Evolutionary conservation across 352 stramenopile species (phyloP).

Genomic region (Phytophthora sp.): DNA sequence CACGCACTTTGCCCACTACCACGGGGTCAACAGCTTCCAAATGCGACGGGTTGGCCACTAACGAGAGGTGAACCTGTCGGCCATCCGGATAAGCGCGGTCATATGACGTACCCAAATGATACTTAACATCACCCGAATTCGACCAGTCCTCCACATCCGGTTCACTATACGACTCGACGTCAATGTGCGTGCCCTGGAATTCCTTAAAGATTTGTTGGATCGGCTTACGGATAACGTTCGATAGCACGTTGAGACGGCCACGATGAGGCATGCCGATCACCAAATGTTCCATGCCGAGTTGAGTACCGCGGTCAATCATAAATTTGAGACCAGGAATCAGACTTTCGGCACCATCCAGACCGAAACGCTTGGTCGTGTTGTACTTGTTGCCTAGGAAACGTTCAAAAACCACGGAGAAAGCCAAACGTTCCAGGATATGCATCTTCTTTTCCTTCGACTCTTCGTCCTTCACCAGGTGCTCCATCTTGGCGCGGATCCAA

Average conservation of each 20-base stretch:
- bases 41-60: constrained; percentile 98
- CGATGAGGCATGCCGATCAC: constrained; percentile 99
- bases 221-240: constrained; percentile 98
- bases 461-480: constrained; percentile 73
- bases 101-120: constrained; percentile 98
- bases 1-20: constrained; percentile 94
- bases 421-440: constrained; percentile 97
- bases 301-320: constrained; percentile 94
- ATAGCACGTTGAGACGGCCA: constrained; percentile 97
- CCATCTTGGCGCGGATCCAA: constrained; percentile 95
- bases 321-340: constrained; percentile 96
- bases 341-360: constrained; percentile 95
- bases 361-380: constrained; percentile 99
- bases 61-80: constrained; percentile 93
- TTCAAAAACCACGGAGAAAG: constrained; percentile 98
- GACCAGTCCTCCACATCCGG: constrained; percentile 89
- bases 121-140: constrained; percentile 97
- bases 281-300: constrained; percentile 96
- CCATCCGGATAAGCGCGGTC: constrained; percentile 96
- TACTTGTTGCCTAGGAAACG: constrained; percentile 98
- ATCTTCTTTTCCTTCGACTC: constrained; percentile 94
- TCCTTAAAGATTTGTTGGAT: constrained; percentile 98
- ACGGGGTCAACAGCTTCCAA: constrained; percentile 97
- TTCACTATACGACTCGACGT: constrained; percentile 88
- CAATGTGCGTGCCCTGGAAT: constrained; percentile 95